Base-by-base conservation (phyloP, 139 green algal species). In the Desmodesmus armatus region DNA sequence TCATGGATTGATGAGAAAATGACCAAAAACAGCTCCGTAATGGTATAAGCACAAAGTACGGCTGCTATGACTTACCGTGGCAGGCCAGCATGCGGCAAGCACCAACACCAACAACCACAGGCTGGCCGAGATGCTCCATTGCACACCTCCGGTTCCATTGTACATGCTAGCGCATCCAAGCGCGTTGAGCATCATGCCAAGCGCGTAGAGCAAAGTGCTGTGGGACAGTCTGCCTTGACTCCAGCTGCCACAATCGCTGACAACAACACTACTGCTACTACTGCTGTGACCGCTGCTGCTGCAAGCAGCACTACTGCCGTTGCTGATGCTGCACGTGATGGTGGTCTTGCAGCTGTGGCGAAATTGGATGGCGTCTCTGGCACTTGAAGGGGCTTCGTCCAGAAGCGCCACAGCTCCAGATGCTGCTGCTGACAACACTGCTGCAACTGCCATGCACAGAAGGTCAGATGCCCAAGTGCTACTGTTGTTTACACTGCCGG, bases 381-480 rank as follows among this genome's bases (percentile, higher is more conserved):
- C 19, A 7, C n/a, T 33, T 39, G 60, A 7, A 39, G 60, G 3
- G 3, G 2, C n/a, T 39, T 29, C 9, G 1, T 39, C n/a, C 60
- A 69, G 6, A 3, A 69, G 25, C n/a, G n/a, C n/a, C n/a, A n/a
- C n/a, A n/a, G n/a, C 60, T 69, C n/a, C 60, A 23, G 60, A n/a
- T 13, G 60, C 60, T 39, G 60, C n/a, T n/a, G 60, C 60, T 69
- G 60, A n/a, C n/a, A 69, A 29, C 60, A 69, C n/a, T n/a, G n/a
- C n/a, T n/a, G n/a, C n/a, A n/a, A n/a, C n/a, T 39, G 6, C 17
- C n/a, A 69, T 37, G 60, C 3, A 40, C 5, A 7, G 27, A 29
- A 23, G n/a, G 13, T 58, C 47, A 58, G 47, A 58, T 58, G 17
- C 17, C 17, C 27, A 23, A 1, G 9, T 66, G 58, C 25, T 66